Evolutionary conservation across 2,329 filamentous ascomycete species (phyloP), one percentile per base, ranked within the genome.

Genomic region (Penicillium sp.): DNA sequence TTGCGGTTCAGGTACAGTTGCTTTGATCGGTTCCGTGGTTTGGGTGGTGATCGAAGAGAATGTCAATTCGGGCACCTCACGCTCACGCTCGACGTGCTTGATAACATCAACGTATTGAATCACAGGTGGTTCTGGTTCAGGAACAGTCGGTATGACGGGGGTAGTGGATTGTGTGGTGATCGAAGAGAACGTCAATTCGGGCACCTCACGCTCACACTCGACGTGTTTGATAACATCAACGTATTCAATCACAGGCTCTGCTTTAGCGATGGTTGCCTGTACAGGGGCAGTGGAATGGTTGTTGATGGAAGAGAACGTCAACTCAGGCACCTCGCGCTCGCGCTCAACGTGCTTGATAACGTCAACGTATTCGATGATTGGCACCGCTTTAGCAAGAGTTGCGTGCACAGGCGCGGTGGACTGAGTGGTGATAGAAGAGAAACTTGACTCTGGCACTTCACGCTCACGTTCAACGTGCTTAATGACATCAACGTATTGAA

Each of bases 281-380:
- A 71, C 57, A 5, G 78, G 76, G 55, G 75, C 72, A 16, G 69
- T 71, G 43, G 53, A 66, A 21, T 63, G 60, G 13, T 65, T 60
- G 29, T 64, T 53, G 16, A 70, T 62, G 48, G 60, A 61, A 23
- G 73, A 72, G 41, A 75, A 58, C 7, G 64, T 61, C 31, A 70
- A 52, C 33, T 70, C 60, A 13, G 66, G 63, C 50, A 58, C 21
- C 34, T 65, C 59, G 5, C 64, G 55, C 21, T 50, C 54, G 23
- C 55, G 58, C 23, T 63, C 60, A 21, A 55, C 45, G 52, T 55
- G 52, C 29, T 55, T 55, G 27, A 55, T 34, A 11, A 55, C 52
- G 44, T 55, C 45, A 13, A 55, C 31, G 53, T 55, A 55, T 50
- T 55, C 31, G 3, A 55, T 55, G 15, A 55, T 19, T 6, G 63